Evolutionary conservation across 2,329 filamentous ascomycete genomes (phyloP), one percentile per base, ranked within the genome.

Genomic region (Xylaria polymorpha): DNA sequence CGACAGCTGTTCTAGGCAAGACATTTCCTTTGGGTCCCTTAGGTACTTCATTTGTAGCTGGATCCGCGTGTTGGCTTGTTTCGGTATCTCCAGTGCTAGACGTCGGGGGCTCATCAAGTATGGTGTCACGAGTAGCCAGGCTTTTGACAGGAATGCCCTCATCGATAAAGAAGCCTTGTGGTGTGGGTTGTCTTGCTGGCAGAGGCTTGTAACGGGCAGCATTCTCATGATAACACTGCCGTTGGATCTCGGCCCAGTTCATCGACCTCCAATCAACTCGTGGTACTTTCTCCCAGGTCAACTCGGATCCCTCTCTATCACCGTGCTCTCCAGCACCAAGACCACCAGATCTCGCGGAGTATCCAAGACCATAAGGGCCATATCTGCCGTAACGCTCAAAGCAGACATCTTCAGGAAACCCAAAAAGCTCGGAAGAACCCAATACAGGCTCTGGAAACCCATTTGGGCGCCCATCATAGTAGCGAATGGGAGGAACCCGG

Each of bases 371-470:
- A 74, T 99, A 99, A 0, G 95, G 92, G 0, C 93, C 94, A 37
- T 96, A 88, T 71, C 94, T 88, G 3, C 95, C 95, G 78, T 93
- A 97, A 1, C 96, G 88, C 74, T 99, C 96, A 77, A 97, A 98
- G 82, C 96, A 99, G 56, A 98, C 88, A 75, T 97, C 91, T 73
- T 97, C 89, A 20, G 92, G 88, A 43, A 98, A 83, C 0, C 90
- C 91, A 14, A 98, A 81, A 48, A 95, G 80, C 10, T 94, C 89
- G 75, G 97, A 94, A 0, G 94, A 97, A n/a, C 96, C 96, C 76
- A 95, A 87, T 1, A 93, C 88, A 67, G 94, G 88, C 58, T 96
- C 89, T 0, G 96, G 96, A 79, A 97, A 97, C 0, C 94, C 95
- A 67, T 88, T 86, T 0, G 94, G 92, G 2, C 96, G 87, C 3